phyloP scores from a whole-genome alignment of 2,329 filamentous ascomycete genomes.

The Trichoderma sp. region DNA sequence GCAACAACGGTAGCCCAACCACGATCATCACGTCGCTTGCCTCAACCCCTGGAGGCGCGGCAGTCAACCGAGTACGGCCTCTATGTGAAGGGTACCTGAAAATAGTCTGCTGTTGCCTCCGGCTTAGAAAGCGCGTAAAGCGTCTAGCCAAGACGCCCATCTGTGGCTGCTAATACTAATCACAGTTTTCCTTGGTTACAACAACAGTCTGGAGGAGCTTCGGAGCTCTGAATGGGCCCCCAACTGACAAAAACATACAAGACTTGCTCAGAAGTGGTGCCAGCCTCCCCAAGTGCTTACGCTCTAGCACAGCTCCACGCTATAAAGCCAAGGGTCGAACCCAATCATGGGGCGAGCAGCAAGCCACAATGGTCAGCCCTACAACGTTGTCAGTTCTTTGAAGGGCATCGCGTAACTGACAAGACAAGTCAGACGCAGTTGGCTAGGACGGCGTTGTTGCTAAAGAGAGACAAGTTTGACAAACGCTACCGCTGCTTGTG shows the following conservation, averaged over 20 bases:
- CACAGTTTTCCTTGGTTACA: background rate
- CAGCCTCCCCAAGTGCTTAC: slow-evolving; percentile 11
- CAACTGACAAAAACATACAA: background rate
- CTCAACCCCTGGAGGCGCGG: background rate
- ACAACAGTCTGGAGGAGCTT: background rate
- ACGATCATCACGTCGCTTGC: background rate
- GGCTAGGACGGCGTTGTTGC: background rate
- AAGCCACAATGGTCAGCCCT: slow-evolving; percentile 12
- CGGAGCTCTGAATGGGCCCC: background rate
- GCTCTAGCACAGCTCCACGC: background rate
- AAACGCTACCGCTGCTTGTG: background rate
- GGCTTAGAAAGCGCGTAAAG: background rate
- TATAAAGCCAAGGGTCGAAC: background rate
- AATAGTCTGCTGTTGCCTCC: background rate
- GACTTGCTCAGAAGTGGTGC: background rate
- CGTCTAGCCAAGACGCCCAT: background rate
- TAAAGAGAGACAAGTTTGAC: background rate
- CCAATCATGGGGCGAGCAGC: background rate
- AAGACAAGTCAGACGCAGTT: background rate
- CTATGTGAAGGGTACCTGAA: background rate
- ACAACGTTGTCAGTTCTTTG: background rate
- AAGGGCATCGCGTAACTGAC: background rate
- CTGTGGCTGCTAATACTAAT: background rate
- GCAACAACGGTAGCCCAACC: background rate
- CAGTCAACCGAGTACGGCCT: background rate